Evolutionary conservation across 192 early-diverging fungal species (phyloP).

Genomic region (Obelidium mucronatum): DNA sequence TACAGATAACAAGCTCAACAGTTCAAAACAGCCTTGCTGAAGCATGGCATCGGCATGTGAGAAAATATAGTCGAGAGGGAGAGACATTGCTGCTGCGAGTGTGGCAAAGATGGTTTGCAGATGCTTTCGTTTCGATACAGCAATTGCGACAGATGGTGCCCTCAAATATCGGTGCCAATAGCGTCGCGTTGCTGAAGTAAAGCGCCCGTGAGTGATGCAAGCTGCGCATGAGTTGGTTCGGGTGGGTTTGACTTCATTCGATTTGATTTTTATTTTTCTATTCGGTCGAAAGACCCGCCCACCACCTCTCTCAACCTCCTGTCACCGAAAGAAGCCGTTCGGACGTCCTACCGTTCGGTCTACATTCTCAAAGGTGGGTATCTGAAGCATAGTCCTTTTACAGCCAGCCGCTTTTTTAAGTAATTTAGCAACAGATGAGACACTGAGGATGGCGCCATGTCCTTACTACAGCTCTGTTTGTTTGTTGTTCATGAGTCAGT

Average conservation of each 20-base stretch:
- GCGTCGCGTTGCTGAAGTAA: background rate
- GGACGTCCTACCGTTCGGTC: too few species aligned
- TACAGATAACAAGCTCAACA: background rate
- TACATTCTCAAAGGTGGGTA: too few species aligned
- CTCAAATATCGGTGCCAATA: background rate
- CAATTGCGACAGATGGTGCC: background rate
- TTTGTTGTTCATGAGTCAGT: too few species aligned
- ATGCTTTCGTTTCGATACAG: background rate
- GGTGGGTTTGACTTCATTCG: background rate
- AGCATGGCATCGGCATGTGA: background rate
- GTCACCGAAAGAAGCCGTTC: too few species aligned
- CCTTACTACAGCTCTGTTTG: too few species aligned
- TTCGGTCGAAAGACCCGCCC: background rate
- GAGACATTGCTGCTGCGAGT: background rate
- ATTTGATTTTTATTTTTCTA: background rate
- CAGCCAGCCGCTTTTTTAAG: too few species aligned
- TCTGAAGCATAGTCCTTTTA: too few species aligned
- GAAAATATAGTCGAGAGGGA: background rate
- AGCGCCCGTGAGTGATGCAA: background rate
- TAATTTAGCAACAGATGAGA: too few species aligned
- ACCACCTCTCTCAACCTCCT: background rate
- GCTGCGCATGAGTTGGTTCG: background rate
- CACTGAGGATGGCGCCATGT: too few species aligned
- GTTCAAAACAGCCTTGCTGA: background rate
- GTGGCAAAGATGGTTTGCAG: background rate